phyloP scores from a whole-genome alignment of 2,329 filamentous ascomycete species.

The Botrytis tulipae region DNA sequence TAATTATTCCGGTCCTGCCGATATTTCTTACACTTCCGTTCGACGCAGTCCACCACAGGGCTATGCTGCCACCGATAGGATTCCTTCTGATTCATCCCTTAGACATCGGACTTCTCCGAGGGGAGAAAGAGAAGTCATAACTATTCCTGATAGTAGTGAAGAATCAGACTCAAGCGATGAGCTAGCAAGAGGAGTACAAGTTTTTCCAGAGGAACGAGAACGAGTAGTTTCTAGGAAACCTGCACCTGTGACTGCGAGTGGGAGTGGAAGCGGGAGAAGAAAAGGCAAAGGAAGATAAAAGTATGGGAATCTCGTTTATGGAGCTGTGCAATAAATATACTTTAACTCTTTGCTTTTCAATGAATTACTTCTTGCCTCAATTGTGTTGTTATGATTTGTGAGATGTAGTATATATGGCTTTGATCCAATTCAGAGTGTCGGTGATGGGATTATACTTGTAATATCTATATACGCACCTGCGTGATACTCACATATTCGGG shows the following conservation, averaged over 20 bases:
- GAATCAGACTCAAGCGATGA: conserved; percentile 33
- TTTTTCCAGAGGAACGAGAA: conserved; percentile 31
- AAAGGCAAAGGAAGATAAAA: conserved; percentile 29
- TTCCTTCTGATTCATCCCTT: conserved; percentile 29
- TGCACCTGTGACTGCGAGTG: conserved; percentile 22
- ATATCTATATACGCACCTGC: not conserved
- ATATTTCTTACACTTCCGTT: conserved; percentile 39
- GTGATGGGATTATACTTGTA: too few relatives aligned
- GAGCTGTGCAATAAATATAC: not conserved
- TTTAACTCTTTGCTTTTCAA: conserved; percentile 1
- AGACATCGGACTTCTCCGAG: conserved; percentile 24
- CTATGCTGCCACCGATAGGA: conserved; percentile 29
- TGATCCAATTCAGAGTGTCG: not conserved
- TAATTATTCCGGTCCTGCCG: conserved; percentile 38
- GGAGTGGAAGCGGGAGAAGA: conserved; percentile 26
- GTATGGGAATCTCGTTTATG: not conserved
- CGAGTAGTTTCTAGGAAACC: conserved; percentile 26
- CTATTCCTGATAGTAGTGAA: conserved; percentile 25
- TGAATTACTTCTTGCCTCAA: not conserved
- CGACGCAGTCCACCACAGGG: conserved; percentile 29
- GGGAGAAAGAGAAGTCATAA: conserved; percentile 26
- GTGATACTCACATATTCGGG: not conserved
- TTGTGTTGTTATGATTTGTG: not conserved
- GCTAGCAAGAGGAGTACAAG: conserved; percentile 34
- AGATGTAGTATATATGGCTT: not conserved